Conservation (phyloP, 2,329 filamentous ascomycete species). For the Colletotrichum sp. region DNA sequence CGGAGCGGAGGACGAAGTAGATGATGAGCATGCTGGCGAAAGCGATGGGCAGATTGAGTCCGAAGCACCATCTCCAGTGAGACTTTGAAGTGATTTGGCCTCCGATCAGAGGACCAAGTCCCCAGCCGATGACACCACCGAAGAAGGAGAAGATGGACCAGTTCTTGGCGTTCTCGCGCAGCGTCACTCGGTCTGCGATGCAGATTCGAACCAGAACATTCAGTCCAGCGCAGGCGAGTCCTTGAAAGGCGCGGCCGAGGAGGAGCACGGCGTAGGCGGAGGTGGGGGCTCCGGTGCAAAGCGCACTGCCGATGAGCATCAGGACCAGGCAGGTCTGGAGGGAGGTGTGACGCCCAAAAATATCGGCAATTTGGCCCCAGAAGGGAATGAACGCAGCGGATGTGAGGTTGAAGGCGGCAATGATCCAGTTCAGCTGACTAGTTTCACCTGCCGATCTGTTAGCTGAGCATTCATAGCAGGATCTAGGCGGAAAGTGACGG, state of each 20-base stretch:
- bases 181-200: conserved; percentile 67
- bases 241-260: conserved; percentile 67
- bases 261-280: conserved; percentile 64
- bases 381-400: conserved; percentile 71
- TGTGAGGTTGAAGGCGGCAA: conserved; percentile 71
- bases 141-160: conserved; percentile 67
- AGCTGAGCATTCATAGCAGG: background rate
- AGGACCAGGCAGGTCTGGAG: conserved; percentile 66
- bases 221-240: conserved; percentile 65
- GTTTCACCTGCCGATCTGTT: conserved; percentile 44
- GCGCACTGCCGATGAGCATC: conserved; percentile 64
- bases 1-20: conserved; percentile 61
- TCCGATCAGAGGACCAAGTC: conserved; percentile 66
- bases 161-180: conserved; percentile 66
- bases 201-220: conserved; percentile 65
- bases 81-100: conserved; percentile 55
- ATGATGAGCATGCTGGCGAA: conserved; percentile 56
- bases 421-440: conserved; percentile 70
- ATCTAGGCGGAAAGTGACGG: background rate
- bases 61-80: conserved; percentile 72
- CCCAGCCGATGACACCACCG: conserved; percentile 60
- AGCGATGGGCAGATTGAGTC: conserved; percentile 63
- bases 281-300: conserved; percentile 62
- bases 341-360: conserved; percentile 66
- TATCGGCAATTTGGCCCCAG: conserved; percentile 68